These are phyloP conservation scores for Schwanniomyces yamadae DNA, from an alignment of 805 yeast species.

Conservation along the genomic window DNA sequence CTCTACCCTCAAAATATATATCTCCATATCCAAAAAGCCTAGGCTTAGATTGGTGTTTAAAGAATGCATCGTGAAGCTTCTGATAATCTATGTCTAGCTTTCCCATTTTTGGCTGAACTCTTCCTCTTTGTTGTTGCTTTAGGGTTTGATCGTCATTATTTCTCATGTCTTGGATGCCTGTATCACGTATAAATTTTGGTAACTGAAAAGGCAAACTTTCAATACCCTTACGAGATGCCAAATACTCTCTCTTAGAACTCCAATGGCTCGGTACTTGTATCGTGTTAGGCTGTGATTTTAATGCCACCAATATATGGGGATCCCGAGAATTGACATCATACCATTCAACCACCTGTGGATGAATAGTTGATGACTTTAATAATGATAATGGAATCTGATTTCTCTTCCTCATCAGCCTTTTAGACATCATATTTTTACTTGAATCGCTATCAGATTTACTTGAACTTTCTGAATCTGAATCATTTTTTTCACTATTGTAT, in stretches of 20 bases:
- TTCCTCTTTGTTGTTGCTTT: conserved; percentile 73
- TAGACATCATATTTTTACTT: conserved; percentile 33
- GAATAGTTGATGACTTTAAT: conserved; percentile 56
- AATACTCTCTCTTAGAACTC: conserved; percentile 74
- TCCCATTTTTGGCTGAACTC: conserved; percentile 89
- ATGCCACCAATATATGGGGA: conserved; percentile 61
- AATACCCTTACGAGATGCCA: conserved; percentile 62
- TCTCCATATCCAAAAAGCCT: conserved; percentile 69
- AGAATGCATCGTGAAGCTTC: conserved; percentile 81
- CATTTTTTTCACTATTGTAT: conserved; percentile 4
- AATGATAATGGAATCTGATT: conserved; percentile 64
- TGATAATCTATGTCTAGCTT: conserved; percentile 82
- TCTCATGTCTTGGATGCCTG: conserved; percentile 89
- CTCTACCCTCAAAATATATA: conserved; percentile 75
- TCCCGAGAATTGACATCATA: conserved; percentile 81
- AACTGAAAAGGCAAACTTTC: conserved; percentile 72
- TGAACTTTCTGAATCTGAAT: neutral
- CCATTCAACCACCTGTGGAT: conserved; percentile 84
- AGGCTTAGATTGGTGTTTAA: conserved; percentile 77
- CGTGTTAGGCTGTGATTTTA: conserved; percentile 64
- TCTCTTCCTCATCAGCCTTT: conserved; percentile 49
- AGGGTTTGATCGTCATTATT: conserved; percentile 59
- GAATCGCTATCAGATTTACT: conserved; percentile 13
- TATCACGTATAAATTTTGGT: conserved; percentile 74
- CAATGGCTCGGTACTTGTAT: conserved; percentile 85